A percentile compares a stretch with the other conserved stretches of the same genome.
Conservation (phyloP, 768 basidiomycete genomes). For the Kwoniella newhampshirensis region DNA sequence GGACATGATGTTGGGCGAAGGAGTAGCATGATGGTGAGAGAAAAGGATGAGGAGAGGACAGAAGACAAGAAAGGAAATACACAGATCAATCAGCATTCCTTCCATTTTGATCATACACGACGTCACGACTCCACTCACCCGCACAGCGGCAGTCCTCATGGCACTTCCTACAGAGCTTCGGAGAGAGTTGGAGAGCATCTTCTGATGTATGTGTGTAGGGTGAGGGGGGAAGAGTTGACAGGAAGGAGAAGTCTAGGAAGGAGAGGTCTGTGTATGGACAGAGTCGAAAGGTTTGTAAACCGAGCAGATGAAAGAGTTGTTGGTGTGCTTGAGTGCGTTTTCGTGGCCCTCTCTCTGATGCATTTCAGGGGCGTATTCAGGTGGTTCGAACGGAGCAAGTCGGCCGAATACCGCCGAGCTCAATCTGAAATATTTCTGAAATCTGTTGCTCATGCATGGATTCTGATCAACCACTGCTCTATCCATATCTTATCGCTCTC, state of each 20-base stretch:
- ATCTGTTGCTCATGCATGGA: no score
- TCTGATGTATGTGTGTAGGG: no score
- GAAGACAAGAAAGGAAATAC: not conserved
- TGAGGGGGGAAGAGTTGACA: no score
- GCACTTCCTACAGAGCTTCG: constrained; percentile 22
- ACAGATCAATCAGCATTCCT: not conserved
- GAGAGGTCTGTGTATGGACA: not conserved
- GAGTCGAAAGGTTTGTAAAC: constrained; percentile 2
- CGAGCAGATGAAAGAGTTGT: not conserved
- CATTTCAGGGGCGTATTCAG: not conserved
- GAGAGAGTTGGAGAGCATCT: constrained; percentile 34
- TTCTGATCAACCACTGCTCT: no score
- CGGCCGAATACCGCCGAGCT: constrained; percentile 22
- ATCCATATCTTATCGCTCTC: no score
- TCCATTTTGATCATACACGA: not conserved
- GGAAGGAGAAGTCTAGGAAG: no score
- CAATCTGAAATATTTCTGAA: no score
- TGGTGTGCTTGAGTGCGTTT: constrained; percentile 6
- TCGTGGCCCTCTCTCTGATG: constrained; percentile 2
- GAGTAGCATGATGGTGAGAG: not conserved
- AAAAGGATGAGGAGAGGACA: constrained; percentile 1
- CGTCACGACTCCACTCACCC: constrained; percentile 4
- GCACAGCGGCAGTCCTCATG: constrained; percentile 19
- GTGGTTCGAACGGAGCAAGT: constrained; percentile 9
- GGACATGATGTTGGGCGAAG: not conserved